A percentile compares a stretch with the other conserved stretches of the same genome.
Evolutionary conservation across 129 eudicot genomes (phyloP).

Genomic region (Flaveria ramosissima): DNA sequence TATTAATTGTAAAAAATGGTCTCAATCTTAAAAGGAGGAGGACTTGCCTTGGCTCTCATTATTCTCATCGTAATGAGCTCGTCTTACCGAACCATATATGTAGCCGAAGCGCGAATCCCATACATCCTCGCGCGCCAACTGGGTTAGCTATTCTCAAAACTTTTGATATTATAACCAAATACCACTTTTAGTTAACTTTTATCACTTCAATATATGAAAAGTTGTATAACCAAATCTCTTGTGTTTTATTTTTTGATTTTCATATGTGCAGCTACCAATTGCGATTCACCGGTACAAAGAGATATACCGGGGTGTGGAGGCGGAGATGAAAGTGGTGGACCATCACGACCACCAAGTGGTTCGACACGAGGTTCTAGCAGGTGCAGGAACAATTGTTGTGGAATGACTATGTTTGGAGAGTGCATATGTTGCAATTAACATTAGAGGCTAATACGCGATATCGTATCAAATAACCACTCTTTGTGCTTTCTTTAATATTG

Average conservation of each 20-base stretch:
- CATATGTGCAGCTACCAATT: conserved; percentile 29
- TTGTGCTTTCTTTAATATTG: background rate
- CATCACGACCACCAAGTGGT: conserved; percentile 25
- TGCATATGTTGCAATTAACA: conserved; percentile 19
- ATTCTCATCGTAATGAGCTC: conserved; percentile 11
- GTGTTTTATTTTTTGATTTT: background rate
- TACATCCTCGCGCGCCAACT: conserved; percentile 28
- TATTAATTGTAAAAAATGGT: no score
- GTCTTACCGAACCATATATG: conserved; percentile 3
- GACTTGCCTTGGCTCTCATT: conserved; percentile 17
- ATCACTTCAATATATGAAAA: background rate
- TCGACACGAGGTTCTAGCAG: conserved; percentile 27
- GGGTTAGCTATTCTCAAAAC: conserved; percentile 21
- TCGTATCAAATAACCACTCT: background rate
- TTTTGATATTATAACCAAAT: background rate
- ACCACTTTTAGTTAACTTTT: background rate
- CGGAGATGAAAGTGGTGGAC: background rate
- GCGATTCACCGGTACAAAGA: conserved; percentile 22
- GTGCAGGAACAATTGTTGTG: conserved; percentile 29
- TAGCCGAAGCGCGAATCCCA: conserved; percentile 24
- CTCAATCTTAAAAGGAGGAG: no score
- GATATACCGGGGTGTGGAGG: conserved; percentile 24
- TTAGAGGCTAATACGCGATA: background rate
- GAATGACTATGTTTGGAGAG: conserved; percentile 14
- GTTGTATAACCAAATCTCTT: background rate